Base-by-base conservation (phyloP, 768 basidiomycete species). In the Boletus reticulatus region DNA sequence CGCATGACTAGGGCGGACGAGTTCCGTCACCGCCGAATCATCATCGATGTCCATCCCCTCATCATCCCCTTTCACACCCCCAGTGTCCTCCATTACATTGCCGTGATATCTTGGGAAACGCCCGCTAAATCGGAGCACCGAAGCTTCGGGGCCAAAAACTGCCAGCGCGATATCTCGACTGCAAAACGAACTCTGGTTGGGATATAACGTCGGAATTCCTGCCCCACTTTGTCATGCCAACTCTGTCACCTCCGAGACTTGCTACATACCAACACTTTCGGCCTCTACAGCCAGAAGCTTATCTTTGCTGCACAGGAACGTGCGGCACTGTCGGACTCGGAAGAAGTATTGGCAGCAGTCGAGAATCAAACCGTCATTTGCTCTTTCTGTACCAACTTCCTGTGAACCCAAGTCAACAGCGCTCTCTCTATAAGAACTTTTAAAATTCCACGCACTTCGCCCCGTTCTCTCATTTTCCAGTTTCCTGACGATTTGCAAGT, bases 261-360 rank as follows among this genome's bases (percentile, higher is more conserved):
- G 31, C 14, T 41, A 64, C 77, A 60, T 63, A 80, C 83, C 75
- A 45, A 75, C 68, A 24, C 73, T 76, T 62, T 80, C 76, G 34
- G 75, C 75, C 58, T 84, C 76, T 48, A 84, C 73, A 53, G 79
- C 81, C 31, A 92, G 70, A 59, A 87, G 87, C 45, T 80, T 84
- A 70, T 93, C 91, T 45, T 77, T 81, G 53, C 83, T 89, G 66
- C 85, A 84, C 43, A 91, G 61, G 50, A 80, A 73, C n/a, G 85
- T 85, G 56, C 70, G 75, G n/a, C 75, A 72, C 43, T 63, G 70
- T 24, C 71, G 75, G 38, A 60, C 69, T 51, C 62, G 68, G 45
- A 56, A 50, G 58, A 86, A 89, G 67, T 84, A 87, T 60, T 77
- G 72, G 63, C 85, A 88, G 62, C 90, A 93, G 66, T 92, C 92